Evolutionary conservation across 192 early-diverging fungal genomes (phyloP).

Genomic region (Geranomyces michiganensis): DNA sequence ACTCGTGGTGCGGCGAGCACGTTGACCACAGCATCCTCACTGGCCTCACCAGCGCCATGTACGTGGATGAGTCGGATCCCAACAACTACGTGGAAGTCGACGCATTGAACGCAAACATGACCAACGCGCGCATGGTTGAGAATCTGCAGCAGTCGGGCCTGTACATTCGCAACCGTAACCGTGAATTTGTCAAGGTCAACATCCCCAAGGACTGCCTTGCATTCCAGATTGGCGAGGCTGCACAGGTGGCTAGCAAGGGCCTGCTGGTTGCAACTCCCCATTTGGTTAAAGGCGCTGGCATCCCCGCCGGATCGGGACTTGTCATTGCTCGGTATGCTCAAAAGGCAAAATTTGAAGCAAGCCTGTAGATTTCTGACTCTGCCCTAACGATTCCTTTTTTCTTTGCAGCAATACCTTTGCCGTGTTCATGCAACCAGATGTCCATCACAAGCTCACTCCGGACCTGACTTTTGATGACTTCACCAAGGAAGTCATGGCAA

Average conservation of each 20-base stretch:
- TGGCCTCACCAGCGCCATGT: constrained; percentile 68
- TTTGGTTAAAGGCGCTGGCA: constrained; percentile 59
- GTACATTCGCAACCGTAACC: constrained; percentile 59
- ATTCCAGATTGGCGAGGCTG: constrained; percentile 72
- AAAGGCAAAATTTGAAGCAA: too few relatives aligned
- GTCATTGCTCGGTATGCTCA: constrained; percentile 19
- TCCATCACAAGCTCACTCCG: constrained; percentile 43
- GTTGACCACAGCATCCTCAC: constrained; percentile 66
- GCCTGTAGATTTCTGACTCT: too few relatives aligned
- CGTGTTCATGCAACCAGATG: constrained; percentile 71
- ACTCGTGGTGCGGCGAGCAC: constrained; percentile 74
- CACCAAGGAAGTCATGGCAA: constrained; percentile 44
- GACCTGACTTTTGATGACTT: constrained; percentile 55
- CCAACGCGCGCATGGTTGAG: constrained; percentile 27
- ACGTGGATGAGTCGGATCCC: constrained; percentile 47
- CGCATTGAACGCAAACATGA: constrained; percentile 14
- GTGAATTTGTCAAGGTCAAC: constrained; percentile 48
- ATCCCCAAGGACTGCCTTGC: constrained; percentile 66
- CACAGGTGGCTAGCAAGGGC: constrained; percentile 53
- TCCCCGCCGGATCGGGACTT: constrained; percentile 4
- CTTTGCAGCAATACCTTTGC: constrained; percentile 66
- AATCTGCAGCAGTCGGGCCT: constrained; percentile 53
- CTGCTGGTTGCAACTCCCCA: constrained; percentile 69
- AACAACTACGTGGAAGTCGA: constrained; percentile 27
- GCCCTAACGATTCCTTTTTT: too few relatives aligned